Conservation (phyloP, 116 monocot species). For the Dioscorea cayenensis region DNA sequence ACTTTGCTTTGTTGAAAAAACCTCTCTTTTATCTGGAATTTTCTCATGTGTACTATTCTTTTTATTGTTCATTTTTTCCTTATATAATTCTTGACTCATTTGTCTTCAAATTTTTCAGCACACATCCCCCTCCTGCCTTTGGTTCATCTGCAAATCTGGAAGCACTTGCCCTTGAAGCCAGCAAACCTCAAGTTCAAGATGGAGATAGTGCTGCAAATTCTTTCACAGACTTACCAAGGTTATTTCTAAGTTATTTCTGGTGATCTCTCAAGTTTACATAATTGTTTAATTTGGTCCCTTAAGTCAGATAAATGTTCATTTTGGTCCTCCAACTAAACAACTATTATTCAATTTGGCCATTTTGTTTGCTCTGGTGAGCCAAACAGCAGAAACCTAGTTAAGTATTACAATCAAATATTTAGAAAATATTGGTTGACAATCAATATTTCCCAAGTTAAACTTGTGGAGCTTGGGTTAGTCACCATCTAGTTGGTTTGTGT, state of each 20-base stretch:
- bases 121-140: conserved; percentile 82
- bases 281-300: too few relatives aligned
- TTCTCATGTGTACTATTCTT: neutral
- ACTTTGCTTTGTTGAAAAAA: too few relatives aligned
- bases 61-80: neutral
- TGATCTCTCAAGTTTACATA: too few relatives aligned
- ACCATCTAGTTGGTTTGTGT: too few relatives aligned
- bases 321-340: too few relatives aligned
- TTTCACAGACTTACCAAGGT: neutral
- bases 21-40: too few relatives aligned
- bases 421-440: neutral
- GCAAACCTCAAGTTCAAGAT: conserved; percentile 32
- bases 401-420: neutral
- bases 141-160: conserved; percentile 76
- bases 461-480: neutral
- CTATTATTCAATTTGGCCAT: too few relatives aligned
- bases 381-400: too few relatives aligned
- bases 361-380: too few relatives aligned
- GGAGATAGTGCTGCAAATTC: conserved; percentile 27
- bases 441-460: conserved; percentile 6
- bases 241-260: neutral
- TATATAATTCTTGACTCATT: neutral
- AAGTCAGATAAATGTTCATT: too few relatives aligned
- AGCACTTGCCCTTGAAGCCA: conserved; percentile 66
- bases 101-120: conserved; percentile 24